These are phyloP conservation scores for Smittium culicis DNA, from an alignment of 371 early-diverging fungal species.

Conservation along the genomic window DNA sequence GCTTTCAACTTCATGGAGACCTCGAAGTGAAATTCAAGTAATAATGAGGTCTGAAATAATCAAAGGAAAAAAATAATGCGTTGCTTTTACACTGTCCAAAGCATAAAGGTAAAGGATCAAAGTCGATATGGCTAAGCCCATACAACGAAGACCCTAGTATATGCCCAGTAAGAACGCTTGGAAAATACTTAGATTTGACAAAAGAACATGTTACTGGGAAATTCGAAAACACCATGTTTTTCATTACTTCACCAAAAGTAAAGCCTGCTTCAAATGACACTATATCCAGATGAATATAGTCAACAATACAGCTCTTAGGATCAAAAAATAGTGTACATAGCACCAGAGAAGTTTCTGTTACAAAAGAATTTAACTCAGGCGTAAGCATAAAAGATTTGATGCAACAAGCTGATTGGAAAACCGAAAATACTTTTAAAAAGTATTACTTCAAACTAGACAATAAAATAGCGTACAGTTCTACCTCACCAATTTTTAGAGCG, in stretches of 20 bases:
- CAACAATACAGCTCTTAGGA: neutral
- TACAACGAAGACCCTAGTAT: neutral
- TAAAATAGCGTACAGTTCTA: too few species aligned
- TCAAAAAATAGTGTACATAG: neutral
- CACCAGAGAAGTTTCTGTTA: constrained; percentile 2
- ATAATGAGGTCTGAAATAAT: neutral
- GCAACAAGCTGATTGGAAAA: too few species aligned
- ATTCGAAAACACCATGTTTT: constrained; percentile 1
- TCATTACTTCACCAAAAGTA: neutral
- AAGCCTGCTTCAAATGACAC: constrained; percentile 6
- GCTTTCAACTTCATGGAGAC: neutral
- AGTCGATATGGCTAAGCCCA: constrained; percentile 1
- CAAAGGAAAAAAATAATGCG: neutral
- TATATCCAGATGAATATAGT: constrained; percentile 2
- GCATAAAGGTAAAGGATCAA: constrained; percentile 3
- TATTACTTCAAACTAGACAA: too few species aligned
- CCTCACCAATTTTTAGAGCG: too few species aligned
- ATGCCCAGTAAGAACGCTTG: constrained; percentile 3
- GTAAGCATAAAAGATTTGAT: too few species aligned
- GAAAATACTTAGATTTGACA: neutral
- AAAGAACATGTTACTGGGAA: neutral
- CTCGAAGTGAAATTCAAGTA: neutral
- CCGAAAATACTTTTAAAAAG: too few species aligned
- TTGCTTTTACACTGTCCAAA: constrained; percentile 2
- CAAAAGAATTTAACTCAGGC: neutral